These are phyloP conservation scores for Abrus pulchellus DNA, from an alignment of 306 rosid species.

Conservation along the genomic window DNA sequence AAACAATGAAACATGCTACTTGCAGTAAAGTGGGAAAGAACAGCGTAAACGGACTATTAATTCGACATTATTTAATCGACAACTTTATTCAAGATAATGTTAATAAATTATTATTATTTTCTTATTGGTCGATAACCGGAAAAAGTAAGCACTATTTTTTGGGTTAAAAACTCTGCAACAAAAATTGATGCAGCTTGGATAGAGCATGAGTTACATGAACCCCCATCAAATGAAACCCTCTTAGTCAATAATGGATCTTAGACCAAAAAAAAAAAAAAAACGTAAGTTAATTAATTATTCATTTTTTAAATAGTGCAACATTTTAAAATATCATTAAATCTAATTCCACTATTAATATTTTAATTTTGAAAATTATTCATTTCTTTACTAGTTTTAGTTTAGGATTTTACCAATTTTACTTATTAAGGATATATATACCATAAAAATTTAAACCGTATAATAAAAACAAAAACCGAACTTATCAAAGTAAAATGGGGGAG, in stretches of 20 bases:
- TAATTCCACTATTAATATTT: too few relatives aligned
- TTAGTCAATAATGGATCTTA: not conserved
- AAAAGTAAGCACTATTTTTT: not conserved
- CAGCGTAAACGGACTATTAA: not conserved
- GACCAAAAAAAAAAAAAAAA: too few relatives aligned
- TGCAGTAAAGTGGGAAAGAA: not conserved
- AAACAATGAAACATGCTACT: not conserved
- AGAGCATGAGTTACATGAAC: not conserved
- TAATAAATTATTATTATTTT: not conserved
- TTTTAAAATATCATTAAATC: too few relatives aligned
- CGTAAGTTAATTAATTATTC: too few relatives aligned
- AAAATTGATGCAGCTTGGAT: not conserved
- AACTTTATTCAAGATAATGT: not conserved
- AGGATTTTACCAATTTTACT: too few relatives aligned
- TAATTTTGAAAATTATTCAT: too few relatives aligned
- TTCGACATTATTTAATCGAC: not conserved
- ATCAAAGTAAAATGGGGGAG: not conserved
- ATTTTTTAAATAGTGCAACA: too few relatives aligned
- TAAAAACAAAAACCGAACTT: not conserved
- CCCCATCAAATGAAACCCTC: not conserved
- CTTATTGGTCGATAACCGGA: too few relatives aligned
- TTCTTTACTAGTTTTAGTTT: too few relatives aligned
- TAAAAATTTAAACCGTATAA: too few relatives aligned
- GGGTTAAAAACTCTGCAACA: not conserved
- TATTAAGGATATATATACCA: too few relatives aligned